A percentile compares a stretch with the other conserved stretches of the same genome.
phyloP scores from a whole-genome alignment of 2,329 filamentous ascomycete genomes.

The Teratosphaeria nubilosa region DNA sequence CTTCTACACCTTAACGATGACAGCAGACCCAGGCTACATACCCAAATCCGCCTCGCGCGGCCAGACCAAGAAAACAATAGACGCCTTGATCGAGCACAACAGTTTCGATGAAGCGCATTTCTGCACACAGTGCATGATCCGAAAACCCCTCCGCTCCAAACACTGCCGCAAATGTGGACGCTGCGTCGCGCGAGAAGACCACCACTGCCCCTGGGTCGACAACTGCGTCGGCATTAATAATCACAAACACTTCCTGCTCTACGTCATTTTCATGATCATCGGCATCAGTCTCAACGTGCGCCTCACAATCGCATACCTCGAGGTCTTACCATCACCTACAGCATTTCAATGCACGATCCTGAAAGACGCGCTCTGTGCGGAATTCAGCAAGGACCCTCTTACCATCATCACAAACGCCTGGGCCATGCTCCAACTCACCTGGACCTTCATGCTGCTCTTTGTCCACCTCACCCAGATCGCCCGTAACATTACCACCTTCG shows the following conservation, averaged over 20 bases:
- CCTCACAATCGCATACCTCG: conserved; percentile 46
- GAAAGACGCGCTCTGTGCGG: conserved; percentile 61
- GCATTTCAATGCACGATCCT: conserved; percentile 59
- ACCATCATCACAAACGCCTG: conserved; percentile 71
- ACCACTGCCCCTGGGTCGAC: conserved; percentile 97
- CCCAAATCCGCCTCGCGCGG: conserved; percentile 83
- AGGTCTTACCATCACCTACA: neutral
- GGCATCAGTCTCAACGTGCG: conserved; percentile 65
- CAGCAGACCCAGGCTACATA: conserved; percentile 82
- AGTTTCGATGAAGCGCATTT: conserved; percentile 93
- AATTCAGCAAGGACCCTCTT: conserved; percentile 73
- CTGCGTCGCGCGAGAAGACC: conserved; percentile 92
- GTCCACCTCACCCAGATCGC: conserved; percentile 91
- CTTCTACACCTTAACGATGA: conserved; percentile 82
- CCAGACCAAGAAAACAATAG: conserved; percentile 80
- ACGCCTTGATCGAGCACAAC: conserved; percentile 72
- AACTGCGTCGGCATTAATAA: conserved; percentile 96
- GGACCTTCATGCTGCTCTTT: conserved; percentile 93
- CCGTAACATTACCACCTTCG: conserved; percentile 87
- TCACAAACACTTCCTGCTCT: conserved; percentile 88
- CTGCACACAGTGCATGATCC: conserved; percentile 88
- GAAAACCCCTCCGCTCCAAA: conserved; percentile 85
- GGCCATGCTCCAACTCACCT: conserved; percentile 75
- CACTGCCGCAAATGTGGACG: conserved; percentile 86
- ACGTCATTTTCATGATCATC: conserved; percentile 66